Base-by-base conservation (phyloP, 192 early-diverging fungal genomes). In the Jimgerdemannia flammicorona region DNA sequence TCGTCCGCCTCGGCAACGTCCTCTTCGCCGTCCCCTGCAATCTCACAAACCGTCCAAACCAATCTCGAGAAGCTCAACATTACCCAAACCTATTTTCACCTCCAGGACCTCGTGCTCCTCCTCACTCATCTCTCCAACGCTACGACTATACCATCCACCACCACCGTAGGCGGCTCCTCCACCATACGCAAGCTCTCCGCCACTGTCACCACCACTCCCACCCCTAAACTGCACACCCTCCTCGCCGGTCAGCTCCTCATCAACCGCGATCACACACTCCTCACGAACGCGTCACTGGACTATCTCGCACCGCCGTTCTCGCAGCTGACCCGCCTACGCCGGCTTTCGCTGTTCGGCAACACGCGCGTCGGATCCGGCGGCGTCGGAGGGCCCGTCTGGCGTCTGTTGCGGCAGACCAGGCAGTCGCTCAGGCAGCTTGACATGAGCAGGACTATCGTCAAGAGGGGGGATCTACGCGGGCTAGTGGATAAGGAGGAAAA, bases 1-100 rank as follows among this genome's bases (percentile, higher is more conserved):
- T 68, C 19, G 18, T 2, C 67, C 14, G 64, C 14, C 14, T 18
- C 64, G 14, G 64, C 14, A 14, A 18, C 64, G 14, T 65, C 19
- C 14, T 29, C 29, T 18, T 65, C 19, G 64, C 1, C 64, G 19
- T 14, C 14, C 14, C 1, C 67, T 41, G 67, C 19, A 9, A 6
- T 19, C 19, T 68, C 40, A 41, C 8, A 68, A 40, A 19, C 67
- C 67, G 40, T 40, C 8, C 19, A 9, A 20, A 14, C 67, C 67
- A 68, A 20, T 18, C 67, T 68, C 40, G 29, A 68, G 40, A 68
- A 68, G 67, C 18, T 68, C 8, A 68, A 68, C 67, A 68, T 68
- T 68, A 68, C 9, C 67, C 9, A 8, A 10, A 14, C 14, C 49
- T 59, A 10, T 14, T 59, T 59, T 14, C 49, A 59, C 49, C 49